Evolutionary conservation across 2,329 filamentous ascomycete species (phyloP), one percentile per base, ranked within the genome.

Genomic region (Spiromastix sp.): DNA sequence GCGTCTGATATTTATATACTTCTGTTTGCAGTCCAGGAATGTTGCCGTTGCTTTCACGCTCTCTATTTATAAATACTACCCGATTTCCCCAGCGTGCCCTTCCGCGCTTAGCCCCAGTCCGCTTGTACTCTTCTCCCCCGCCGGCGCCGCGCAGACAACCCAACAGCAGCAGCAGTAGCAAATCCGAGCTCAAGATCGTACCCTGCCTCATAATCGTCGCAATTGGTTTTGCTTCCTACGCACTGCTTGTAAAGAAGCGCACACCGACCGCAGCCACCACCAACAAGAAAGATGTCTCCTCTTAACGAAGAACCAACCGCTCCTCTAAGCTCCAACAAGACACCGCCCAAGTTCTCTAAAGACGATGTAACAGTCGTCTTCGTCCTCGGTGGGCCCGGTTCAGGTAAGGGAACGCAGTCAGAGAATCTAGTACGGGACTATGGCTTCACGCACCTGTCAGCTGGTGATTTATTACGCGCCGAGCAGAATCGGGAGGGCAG

Each of bases 401-500:
- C 87, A 44, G 91, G 91, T 51, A 98, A 98, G 61, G 91, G 91
- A 51, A 98, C 91, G 2, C 89, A 98, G 63, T 96, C 89, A 69
- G 74, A 77, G 47, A 83, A 84, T 46, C 79, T 98, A 21, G 89
- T 95, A 33, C 67, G 74, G 30, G 77, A 91, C 60, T 93, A 93
- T 60, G 79, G 80, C 57, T 96, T 96, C 76, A 81, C 77, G 41
- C 91, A 98, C 63, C 77, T 98, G 22, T 91, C 82, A 3, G 91
- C 91, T 0, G 91, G 91, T 39, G 91, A 98, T 60, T 72, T 98
- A 30, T 73, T 98, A 44, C 84, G 91, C 42, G 87, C 85, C 44
- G 91, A 98, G 67, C 91, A 96, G 65, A 72, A 89, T 54, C 82
- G 89, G 4, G 72, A 76, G 0, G 87, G 85, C 39, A 85, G 79